Base-by-base conservation (phyloP, 176 grass and related monocot genomes). In the Lolium rigidum region DNA sequence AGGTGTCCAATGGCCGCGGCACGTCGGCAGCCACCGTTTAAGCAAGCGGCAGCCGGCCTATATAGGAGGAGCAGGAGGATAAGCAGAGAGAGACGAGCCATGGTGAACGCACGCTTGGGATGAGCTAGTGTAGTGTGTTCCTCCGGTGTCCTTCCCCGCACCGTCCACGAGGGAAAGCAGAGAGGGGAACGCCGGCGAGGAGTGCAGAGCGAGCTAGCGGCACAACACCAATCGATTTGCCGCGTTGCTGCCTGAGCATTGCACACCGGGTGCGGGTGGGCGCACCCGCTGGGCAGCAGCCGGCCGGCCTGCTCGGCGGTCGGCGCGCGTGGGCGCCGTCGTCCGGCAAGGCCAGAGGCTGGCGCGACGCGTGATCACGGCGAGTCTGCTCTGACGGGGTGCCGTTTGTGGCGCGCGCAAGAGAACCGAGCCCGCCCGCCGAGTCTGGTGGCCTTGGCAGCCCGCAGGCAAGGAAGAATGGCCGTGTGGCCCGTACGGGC, bases 11-110 rank as follows among this genome's bases (percentile, higher is more conserved):
- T 26, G 71, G 71, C 46, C 71, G 16, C 3, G 4, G 70, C 70
- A 46, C 65, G 65, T 55, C 67, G 67, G 67, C 68, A 41, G 18
- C 68, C 68, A 21, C 68, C n/a, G n/a, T n/a, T n/a, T n/a, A n/a
- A 39, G 68, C 38, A 39, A 21, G 68, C 37, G 18, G 38, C 68
- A 6, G 7, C 14, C 22, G 2, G 18, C 2, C 68, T 46, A 71
- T 71, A 71, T 46, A 71, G n/a, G 18, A 9, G 39, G 67, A n/a
- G 18, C 38, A 70, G 17, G 39, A 39, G 65, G n/a, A n/a, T n/a
- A 4, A 17, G 15, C 31, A 41, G 39, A 41, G 39, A 41, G 39
- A 2, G n/a, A n/a, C 39, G 39, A 41, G 5, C 39, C 17, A 56
- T 56, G 39, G 4, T 41, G 39, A 41, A 5, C 67, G 17, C n/a